phyloP scores from a whole-genome alignment of 177 flowering plant genomes.

The Vitis hybrid region DNA sequence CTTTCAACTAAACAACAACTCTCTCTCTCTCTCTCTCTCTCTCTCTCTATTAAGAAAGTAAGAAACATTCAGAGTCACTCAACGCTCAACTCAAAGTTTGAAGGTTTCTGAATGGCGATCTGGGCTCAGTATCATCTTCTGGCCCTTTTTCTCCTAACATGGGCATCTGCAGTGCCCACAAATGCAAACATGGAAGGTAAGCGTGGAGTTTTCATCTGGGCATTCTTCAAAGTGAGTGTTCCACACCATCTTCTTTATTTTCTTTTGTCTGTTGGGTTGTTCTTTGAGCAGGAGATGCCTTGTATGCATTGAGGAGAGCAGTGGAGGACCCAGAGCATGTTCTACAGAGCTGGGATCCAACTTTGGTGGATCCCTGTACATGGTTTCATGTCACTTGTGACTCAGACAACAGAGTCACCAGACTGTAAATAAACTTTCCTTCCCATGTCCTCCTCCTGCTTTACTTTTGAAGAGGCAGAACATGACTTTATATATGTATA shows the following conservation, averaged over 20 bases:
- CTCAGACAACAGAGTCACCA: constrained; percentile 56
- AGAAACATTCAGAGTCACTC: too few relatives aligned
- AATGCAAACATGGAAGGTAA: constrained; percentile 49
- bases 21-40: constrained; percentile 20
- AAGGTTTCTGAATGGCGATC: constrained; percentile 25
- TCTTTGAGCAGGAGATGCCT: constrained; percentile 62
- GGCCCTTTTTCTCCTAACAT: constrained; percentile 11
- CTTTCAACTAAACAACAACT: neutral
- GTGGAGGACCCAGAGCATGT: constrained; percentile 67
- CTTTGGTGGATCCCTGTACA: constrained; percentile 82
- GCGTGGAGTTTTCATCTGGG: neutral
- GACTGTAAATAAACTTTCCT: constrained; percentile 46
- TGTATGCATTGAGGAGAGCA: constrained; percentile 61
- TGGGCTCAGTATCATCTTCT: constrained; percentile 14
- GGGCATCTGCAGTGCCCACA: constrained; percentile 9
- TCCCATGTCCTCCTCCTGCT: neutral
- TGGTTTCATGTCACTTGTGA: constrained; percentile 92
- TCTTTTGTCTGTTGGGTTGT: neutral
- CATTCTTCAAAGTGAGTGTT: neutral
- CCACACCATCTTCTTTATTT: neutral
- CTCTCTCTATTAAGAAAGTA: neutral
- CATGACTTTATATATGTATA: neutral
- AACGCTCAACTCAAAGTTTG: neutral
- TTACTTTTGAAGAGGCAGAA: neutral
- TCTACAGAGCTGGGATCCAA: constrained; percentile 87